Conservation (phyloP, 208 protist genomes). For the Trichomonas tenax region DNA sequence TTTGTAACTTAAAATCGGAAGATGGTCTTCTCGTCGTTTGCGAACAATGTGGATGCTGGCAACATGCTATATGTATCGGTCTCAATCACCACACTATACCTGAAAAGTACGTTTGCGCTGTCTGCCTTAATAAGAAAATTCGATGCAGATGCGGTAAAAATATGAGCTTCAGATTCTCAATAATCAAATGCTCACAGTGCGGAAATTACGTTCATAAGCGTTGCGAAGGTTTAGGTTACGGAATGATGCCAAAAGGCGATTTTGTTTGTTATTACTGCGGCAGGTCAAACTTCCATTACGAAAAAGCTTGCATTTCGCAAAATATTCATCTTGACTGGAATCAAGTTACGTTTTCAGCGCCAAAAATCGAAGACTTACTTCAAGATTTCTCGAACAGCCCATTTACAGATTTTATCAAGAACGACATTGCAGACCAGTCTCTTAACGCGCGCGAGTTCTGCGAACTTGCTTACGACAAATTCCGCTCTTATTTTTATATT, state of each 20-base stretch:
- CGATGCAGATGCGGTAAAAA: neutral
- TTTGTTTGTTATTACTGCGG: slow-evolving; percentile 1
- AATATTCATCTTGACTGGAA: neutral
- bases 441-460: neutral
- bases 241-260: neutral
- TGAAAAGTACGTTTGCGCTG: neutral
- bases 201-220: neutral
- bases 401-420: neutral
- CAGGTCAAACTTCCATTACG: neutral
- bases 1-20: neutral
- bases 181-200: neutral
- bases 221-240: neutral
- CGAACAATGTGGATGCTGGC: slow-evolving; percentile 6
- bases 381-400: neutral
- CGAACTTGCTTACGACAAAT: neutral
- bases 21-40: neutral
- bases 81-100: neutral
- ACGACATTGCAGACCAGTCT: neutral
- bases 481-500: slow-evolving; percentile 9
- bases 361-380: neutral
- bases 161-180: neutral
- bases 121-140: neutral
- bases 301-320: neutral
- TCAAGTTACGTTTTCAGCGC: neutral
- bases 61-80: slow-evolving; percentile 1